These are phyloP conservation scores for Cladophialophora bantiana DNA, from an alignment of 2,329 filamentous ascomycete species.

Conservation along the genomic window DNA sequence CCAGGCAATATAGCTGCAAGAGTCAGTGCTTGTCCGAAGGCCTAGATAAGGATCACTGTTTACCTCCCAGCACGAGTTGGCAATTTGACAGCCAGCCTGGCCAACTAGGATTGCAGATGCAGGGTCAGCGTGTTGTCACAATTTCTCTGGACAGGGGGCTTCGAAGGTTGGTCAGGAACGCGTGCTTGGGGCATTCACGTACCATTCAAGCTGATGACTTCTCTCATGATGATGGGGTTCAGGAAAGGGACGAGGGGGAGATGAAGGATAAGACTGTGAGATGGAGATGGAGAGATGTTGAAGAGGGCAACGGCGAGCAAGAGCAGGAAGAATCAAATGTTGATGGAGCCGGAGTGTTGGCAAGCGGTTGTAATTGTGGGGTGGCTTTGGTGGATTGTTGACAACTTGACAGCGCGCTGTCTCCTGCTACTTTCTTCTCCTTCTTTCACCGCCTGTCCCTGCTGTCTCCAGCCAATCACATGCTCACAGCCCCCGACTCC, in stretches of 20 bases:
- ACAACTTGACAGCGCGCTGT: constrained; percentile 33
- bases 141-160: constrained; percentile 29
- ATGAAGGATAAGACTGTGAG: not conserved
- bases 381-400: constrained; percentile 35
- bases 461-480: constrained; percentile 12
- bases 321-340: constrained; percentile 37
- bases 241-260: constrained; percentile 19
- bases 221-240: constrained; percentile 76
- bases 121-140: constrained; percentile 60
- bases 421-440: not conserved
- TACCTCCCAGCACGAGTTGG: constrained; percentile 99
- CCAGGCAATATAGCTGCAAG: constrained; percentile 94
- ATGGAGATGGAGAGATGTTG: constrained; percentile 20
- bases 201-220: constrained; percentile 99
- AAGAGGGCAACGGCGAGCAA: constrained; percentile 19
- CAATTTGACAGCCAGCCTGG: constrained; percentile 99
- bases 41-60: constrained; percentile 52
- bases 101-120: constrained; percentile 74
- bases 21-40: constrained; percentile 43
- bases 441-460: constrained; percentile 34
- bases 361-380: constrained; percentile 32
- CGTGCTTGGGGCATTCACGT: constrained; percentile 52
- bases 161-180: constrained; percentile 35
- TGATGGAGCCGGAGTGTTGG: constrained; percentile 30
- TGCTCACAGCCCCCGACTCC: not conserved